Percentiles rank a stretch among this genome's conserved stretches.
These are phyloP conservation scores for Aspergillus calidoustus DNA, from an alignment of 2,329 filamentous ascomycete species.

Conservation along the genomic window DNA sequence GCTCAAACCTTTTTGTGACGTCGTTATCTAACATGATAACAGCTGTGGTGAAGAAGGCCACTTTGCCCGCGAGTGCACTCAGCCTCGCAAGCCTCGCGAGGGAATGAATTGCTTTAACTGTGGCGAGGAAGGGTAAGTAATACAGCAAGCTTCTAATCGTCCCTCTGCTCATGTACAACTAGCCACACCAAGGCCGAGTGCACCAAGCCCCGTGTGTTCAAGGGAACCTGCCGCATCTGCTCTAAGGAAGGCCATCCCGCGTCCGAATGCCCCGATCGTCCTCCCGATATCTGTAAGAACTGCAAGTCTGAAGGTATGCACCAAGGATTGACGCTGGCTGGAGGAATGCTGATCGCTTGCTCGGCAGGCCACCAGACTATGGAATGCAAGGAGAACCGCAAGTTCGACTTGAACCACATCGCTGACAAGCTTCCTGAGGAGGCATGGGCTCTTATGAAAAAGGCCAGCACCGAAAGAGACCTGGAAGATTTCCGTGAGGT, in stretches of 20 bases:
- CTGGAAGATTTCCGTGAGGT: slow-evolving; percentile 57
- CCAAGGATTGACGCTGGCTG: background rate
- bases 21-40: slow-evolving; percentile 16
- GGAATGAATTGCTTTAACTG: slow-evolving; percentile 50
- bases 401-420: slow-evolving; percentile 49
- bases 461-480: slow-evolving; percentile 54
- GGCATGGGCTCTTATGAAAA: slow-evolving; percentile 56
- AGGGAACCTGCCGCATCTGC: slow-evolving; percentile 52
- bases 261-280: slow-evolving; percentile 49
- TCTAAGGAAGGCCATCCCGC: slow-evolving; percentile 52
- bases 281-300: slow-evolving; percentile 51
- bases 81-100: slow-evolving; percentile 45
- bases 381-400: slow-evolving; percentile 52
- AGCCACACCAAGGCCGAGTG: slow-evolving; percentile 53
- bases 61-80: slow-evolving; percentile 50
- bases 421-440: slow-evolving; percentile 53
- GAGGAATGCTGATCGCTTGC: background rate
- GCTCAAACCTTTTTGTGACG: background rate
- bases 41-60: slow-evolving; percentile 45
- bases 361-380: slow-evolving; percentile 47
- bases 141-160: too few relatives aligned
- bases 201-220: slow-evolving; percentile 52
- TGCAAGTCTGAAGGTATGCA: slow-evolving; percentile 50
- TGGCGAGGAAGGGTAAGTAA: slow-evolving; percentile 44
- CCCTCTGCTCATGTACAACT: slow-evolving; percentile 6